Base-by-base conservation (phyloP, 148 eudicot genomes). In the Persicaria tinctoria region DNA sequence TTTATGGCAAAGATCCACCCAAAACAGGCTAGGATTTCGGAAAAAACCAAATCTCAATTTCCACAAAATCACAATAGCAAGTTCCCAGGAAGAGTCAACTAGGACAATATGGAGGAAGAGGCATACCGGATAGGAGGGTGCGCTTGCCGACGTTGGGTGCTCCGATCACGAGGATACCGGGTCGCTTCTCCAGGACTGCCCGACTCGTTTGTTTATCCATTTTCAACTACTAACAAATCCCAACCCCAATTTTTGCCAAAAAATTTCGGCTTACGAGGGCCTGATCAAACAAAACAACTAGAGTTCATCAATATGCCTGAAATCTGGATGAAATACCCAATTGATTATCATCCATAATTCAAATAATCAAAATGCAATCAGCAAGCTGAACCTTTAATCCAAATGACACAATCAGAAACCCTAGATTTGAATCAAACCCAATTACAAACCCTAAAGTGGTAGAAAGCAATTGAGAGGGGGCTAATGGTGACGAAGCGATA, bases 121-220 rank as follows among this genome's bases (percentile, higher is more conserved):
- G n/a, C 74, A 74, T 86, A 92, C 97, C 85, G 59, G 96, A 86
- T 76, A 93, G 80, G 62, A 93, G 85, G 74, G 97, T 87, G 56
- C 96, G 97, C 75, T 92, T 93, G 73, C 97, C 97, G 32, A 90
- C 97, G 81, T 85, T 82, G 51, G 91, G 86, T 74, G 90, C 83
- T 78, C 96, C 97, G 72, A 93, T 71, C 44, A 93, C 76, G 80
- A 93, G 56, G 77, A 90, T 77, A 0, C 90, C 96, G 8, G 97
- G 97, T 50, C 86, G 80, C 72, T 84, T 86, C 78, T 85, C 88
- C 17, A 88, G 78, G 46, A 72, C 51, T 78, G 86, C 86, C 46
- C 73, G 66, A 41, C 63, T 79, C 14, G 47, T 78, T 57, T 79
- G 76, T 60, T 68, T 54, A 66, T 41, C 70, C 70, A 44, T 66